Percentiles rank a stretch among this genome's conserved stretches.
These are phyloP conservation scores for Tetradesmus lagerheimii DNA, from an alignment of 139 green algal species.

Conservation along the genomic window DNA sequence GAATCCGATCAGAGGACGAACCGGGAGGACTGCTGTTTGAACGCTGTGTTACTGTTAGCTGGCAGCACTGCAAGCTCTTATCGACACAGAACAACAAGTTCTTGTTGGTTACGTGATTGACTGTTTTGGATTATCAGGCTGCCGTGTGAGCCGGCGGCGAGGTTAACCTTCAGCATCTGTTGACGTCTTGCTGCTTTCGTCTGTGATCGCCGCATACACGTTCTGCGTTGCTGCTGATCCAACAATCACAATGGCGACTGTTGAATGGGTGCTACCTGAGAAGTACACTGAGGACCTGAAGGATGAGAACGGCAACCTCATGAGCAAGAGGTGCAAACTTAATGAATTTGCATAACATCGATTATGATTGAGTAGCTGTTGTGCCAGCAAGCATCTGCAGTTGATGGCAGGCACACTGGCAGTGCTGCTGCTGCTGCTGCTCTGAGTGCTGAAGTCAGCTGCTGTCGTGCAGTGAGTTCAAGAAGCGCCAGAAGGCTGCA, in stretches of 20 bases:
- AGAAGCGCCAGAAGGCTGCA: constrained; percentile 87
- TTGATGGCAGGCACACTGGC: not conserved
- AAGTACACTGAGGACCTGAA: constrained; percentile 83
- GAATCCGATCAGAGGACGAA: not conserved
- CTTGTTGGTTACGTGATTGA: not conserved
- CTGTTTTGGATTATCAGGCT: too few relatives aligned
- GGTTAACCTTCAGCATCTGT: not conserved
- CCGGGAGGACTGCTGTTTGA: not conserved
- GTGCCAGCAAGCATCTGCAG: not conserved
- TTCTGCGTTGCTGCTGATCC: not conserved
- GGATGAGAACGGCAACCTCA: constrained; percentile 84
- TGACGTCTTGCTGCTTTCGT: not conserved
- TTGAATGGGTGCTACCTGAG: constrained; percentile 61
- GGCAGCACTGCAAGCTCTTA: not conserved
- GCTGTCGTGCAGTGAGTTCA: constrained; percentile 87
- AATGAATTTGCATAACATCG: not conserved
- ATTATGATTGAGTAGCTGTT: not conserved
- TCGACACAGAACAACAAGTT: not conserved
- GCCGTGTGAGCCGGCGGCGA: constrained; percentile 3
- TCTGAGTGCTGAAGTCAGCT: not conserved
- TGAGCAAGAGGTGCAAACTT: constrained; percentile 89
- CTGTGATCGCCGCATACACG: not conserved
- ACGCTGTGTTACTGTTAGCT: not conserved
- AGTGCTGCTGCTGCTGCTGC: not conserved
- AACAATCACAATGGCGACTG: constrained; percentile 49